Evolutionary conservation across 2,329 filamentous ascomycete species (phyloP).

Genomic region (Trichoderma simmonsii): DNA sequence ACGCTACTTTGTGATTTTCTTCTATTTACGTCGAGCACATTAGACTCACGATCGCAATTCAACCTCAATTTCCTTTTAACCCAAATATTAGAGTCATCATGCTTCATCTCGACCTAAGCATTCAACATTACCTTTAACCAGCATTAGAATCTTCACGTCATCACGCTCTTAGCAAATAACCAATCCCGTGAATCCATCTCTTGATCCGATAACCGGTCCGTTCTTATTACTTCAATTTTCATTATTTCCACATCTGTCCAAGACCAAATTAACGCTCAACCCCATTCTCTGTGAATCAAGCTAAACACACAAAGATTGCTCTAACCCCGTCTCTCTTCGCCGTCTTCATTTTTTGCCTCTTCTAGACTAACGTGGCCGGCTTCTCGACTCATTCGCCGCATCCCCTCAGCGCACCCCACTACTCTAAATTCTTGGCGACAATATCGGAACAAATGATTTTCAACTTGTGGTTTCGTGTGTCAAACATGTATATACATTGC

Average conservation of each 20-base stretch:
- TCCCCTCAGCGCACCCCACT: constrained; percentile 1
- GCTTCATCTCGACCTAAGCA: not conserved
- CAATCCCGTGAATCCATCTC: not conserved
- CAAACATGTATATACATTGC: not conserved
- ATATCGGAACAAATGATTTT: not conserved
- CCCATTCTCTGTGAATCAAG: not conserved
- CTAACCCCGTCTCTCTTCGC: not conserved
- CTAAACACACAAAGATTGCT: not conserved
- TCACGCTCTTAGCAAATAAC: not conserved
- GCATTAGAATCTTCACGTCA: not conserved
- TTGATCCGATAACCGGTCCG: not conserved
- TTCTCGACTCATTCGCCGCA: constrained; percentile 7
- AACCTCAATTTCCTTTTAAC: not conserved
- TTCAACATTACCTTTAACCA: not conserved
- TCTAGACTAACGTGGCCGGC: not conserved
- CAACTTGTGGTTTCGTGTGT: not conserved
- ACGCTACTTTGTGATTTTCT: not conserved
- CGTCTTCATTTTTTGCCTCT: not conserved
- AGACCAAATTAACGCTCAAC: not conserved
- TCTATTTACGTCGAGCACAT: not conserved
- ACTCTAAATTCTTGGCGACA: not conserved
- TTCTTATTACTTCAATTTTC: not conserved
- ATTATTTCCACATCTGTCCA: not conserved
- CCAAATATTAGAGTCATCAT: not conserved
- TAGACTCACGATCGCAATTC: not conserved